A percentile compares a stretch with the other conserved stretches of the same genome.
phyloP scores from a whole-genome alignment of 1,284 basidiomycete species.

The Wallemia hederae region DNA sequence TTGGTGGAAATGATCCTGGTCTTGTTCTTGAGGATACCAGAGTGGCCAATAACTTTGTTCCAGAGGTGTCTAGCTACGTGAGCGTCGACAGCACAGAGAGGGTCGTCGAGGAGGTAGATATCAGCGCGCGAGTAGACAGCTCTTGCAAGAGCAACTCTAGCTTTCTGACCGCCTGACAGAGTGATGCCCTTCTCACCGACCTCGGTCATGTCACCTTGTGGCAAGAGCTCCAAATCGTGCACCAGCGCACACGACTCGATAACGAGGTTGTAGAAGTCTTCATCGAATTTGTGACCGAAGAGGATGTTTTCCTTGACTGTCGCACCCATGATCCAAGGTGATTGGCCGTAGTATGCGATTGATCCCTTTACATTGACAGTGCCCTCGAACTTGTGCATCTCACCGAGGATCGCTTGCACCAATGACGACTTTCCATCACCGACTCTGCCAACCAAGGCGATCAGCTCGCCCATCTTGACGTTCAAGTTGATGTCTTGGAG shows the following conservation, averaged over 20 bases:
- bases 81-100: constrained; percentile 31
- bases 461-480: constrained; percentile 55
- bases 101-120: constrained; percentile 29
- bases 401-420: constrained; percentile 49
- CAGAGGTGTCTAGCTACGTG: constrained; percentile 30
- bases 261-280: constrained; percentile 20
- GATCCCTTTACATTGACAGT: constrained; percentile 37
- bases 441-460: constrained; percentile 63
- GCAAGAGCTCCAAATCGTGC: constrained; percentile 45
- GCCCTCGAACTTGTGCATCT: constrained; percentile 54
- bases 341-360: constrained; percentile 68
- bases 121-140: constrained; percentile 46
- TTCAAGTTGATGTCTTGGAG: constrained; percentile 46
- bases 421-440: constrained; percentile 71
- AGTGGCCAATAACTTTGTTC: constrained; percentile 70
- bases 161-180: constrained; percentile 33
- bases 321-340: constrained; percentile 58
- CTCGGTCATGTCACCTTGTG: constrained; percentile 39
- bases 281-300: constrained; percentile 66
- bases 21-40: constrained; percentile 54
- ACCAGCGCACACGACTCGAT: constrained; percentile 49
- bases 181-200: constrained; percentile 41
- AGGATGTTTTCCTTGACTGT: constrained; percentile 64
- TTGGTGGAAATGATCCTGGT: constrained; percentile 73
- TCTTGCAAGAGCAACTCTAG: constrained; percentile 47